These are phyloP conservation scores for Musa itinerans DNA, from an alignment of 176 grass and related monocot genomes.

Conservation along the genomic window DNA sequence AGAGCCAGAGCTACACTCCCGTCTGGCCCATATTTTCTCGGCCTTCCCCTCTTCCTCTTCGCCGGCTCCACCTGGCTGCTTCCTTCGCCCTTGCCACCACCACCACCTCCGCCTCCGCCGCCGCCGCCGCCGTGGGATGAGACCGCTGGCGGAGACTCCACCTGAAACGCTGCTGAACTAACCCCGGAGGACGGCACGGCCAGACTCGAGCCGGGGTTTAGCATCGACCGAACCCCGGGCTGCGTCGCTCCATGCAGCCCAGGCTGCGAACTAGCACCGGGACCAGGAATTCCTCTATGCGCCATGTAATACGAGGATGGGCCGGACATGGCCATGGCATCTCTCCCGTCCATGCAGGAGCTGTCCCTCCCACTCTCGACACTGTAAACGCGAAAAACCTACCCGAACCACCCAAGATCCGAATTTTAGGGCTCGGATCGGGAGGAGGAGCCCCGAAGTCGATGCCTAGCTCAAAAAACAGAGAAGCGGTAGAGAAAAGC, in stretches of 20 bases:
- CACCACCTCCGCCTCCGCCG: background rate
- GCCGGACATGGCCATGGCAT: constrained; percentile 9
- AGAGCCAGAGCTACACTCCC: constrained; percentile 1
- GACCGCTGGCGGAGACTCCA: background rate
- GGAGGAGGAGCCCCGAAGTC: background rate
- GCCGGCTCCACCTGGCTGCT: background rate
- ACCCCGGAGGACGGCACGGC: constrained; percentile 1
- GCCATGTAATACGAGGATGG: constrained; percentile 12
- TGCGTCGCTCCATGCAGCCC: constrained; percentile 1
- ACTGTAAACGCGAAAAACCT: background rate
- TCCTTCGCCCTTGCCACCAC: background rate
- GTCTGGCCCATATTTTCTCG: constrained; percentile 16
- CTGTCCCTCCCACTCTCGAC: background rate
- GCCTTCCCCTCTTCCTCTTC: constrained; percentile 32
- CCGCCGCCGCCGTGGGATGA: background rate
- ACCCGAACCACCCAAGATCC: background rate
- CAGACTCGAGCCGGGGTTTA: constrained; percentile 1
- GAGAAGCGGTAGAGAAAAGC: background rate
- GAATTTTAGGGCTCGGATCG: background rate
- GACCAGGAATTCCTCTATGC: constrained; percentile 14
- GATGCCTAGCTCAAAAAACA: background rate
- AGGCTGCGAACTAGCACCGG: background rate
- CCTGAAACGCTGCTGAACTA: constrained; percentile 4
- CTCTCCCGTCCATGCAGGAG: constrained; percentile 20
- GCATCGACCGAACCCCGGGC: constrained; percentile 10